These are phyloP conservation scores for Thecaphora thlaspeos DNA, from an alignment of 1,284 basidiomycete genomes.

Conservation along the genomic window DNA sequence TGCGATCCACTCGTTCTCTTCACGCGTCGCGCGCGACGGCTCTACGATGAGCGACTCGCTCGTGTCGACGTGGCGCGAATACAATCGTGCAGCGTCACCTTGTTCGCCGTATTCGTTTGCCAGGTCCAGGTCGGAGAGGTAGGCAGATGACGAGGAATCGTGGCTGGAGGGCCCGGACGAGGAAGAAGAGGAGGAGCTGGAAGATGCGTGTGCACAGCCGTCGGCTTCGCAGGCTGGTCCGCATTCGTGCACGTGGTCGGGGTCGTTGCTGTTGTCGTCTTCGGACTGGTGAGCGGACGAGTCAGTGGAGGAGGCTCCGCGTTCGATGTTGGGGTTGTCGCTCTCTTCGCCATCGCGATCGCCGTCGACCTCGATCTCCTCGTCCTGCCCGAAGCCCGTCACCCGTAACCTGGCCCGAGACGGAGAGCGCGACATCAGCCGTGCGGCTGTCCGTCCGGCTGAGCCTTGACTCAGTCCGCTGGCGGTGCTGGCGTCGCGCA, in stretches of 20 bases:
- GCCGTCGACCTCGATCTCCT: slow-evolving; percentile 41
- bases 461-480: too few species aligned
- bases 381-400: slow-evolving; percentile 35
- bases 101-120: too few species aligned
- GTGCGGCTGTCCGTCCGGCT: too few species aligned
- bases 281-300: slow-evolving; percentile 60
- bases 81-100: too few species aligned
- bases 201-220: slow-evolving; percentile 3
- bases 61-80: slow-evolving; percentile 10
- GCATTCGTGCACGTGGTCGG: slow-evolving; percentile 6
- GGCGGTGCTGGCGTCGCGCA: slow-evolving; percentile 4
- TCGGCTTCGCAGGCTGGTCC: slow-evolving; percentile 7
- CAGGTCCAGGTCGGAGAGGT: neutral
- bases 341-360: slow-evolving; percentile 18
- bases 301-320: neutral
- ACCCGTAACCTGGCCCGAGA: slow-evolving; percentile 24
- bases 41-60: slow-evolving; percentile 68
- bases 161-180: slow-evolving; percentile 11
- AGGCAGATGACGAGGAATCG: slow-evolving; percentile 1
- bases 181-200: slow-evolving; percentile 3
- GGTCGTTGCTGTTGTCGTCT: slow-evolving; percentile 52
- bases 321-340: neutral
- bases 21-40: slow-evolving; percentile 73
- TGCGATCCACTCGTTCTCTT: slow-evolving; percentile 75
- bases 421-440: slow-evolving; percentile 12